Conservation (phyloP, 768 basidiomycete species). For the Calocera viscosa region DNA sequence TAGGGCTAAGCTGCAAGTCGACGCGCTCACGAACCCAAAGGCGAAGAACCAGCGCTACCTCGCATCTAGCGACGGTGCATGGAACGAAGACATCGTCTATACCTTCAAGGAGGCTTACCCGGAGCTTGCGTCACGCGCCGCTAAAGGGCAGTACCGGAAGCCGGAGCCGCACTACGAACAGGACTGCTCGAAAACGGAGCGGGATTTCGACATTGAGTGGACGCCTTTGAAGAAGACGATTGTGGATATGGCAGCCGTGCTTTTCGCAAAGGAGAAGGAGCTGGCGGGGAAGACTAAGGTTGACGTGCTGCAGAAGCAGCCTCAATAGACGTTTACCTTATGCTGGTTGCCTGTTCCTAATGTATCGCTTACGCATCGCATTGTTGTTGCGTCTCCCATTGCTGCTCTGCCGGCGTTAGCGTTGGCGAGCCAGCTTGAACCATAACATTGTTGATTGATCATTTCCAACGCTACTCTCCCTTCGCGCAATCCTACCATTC, state of each 20-base stretch:
- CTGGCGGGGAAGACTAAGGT: too few species aligned
- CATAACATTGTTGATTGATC: too few species aligned
- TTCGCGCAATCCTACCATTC: conserved; percentile 38
- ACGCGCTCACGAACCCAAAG: not conserved
- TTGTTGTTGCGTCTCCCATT: too few species aligned
- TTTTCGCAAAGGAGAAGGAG: not conserved
- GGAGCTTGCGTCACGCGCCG: not conserved
- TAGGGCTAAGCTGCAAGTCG: not conserved
- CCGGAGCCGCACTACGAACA: not conserved
- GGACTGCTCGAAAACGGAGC: not conserved
- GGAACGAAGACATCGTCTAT: not conserved
- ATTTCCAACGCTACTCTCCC: too few species aligned
- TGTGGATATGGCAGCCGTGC: not conserved
- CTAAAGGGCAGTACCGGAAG: not conserved
- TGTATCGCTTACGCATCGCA: too few species aligned
- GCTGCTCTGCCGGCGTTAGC: too few species aligned
- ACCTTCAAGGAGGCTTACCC: not conserved
- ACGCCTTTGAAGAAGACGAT: conserved; percentile 1
- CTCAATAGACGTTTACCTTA: not conserved
- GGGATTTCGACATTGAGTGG: not conserved
- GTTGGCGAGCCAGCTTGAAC: too few species aligned
- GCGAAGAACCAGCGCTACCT: conserved; percentile 4
- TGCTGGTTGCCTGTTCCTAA: too few species aligned
- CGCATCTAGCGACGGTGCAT: not conserved
- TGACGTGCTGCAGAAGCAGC: not conserved